Percentiles rank a stretch among this genome's conserved stretches.
These are phyloP conservation scores for Coemansia sp. DNA, from an alignment of 192 early-diverging fungal species.

Conservation along the genomic window DNA sequence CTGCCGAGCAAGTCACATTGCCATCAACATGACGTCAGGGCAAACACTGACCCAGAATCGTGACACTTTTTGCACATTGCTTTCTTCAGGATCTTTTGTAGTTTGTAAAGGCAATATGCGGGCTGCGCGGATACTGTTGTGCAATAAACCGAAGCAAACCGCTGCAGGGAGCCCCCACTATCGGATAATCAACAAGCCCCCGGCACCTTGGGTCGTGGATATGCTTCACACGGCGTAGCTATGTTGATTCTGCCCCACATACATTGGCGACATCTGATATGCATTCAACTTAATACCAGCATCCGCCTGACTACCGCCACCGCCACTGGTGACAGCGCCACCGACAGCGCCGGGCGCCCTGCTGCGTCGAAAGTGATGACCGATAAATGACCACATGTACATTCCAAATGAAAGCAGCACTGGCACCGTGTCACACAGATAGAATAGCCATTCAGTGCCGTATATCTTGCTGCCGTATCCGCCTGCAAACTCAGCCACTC, in stretches of 20 bases:
- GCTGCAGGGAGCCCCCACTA: not conserved
- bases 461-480: slow-evolving; percentile 43
- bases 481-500: slow-evolving; percentile 45
- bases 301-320: not conserved
- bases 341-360: not conserved
- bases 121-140: not conserved
- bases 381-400: slow-evolving; percentile 38
- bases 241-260: slow-evolving; percentile 4
- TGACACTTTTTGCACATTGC: not conserved
- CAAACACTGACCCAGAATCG: not conserved
- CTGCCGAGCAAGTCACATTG: not conserved
- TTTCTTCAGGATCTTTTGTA: not conserved
- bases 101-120: too few relatives aligned
- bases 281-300: slow-evolving; percentile 4
- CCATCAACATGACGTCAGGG: not conserved
- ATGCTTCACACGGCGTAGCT: slow-evolving; percentile 7
- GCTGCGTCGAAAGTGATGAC: slow-evolving; percentile 16
- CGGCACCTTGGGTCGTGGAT: not conserved
- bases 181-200: not conserved
- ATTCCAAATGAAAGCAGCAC: slow-evolving; percentile 34
- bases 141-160: not conserved
- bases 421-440: slow-evolving; percentile 44
- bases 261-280: slow-evolving; percentile 4
- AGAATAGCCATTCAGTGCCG: slow-evolving; percentile 49
- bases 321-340: not conserved